Base-by-base conservation (phyloP, 140 eudicot species). In the Eryngium alpinum region DNA sequence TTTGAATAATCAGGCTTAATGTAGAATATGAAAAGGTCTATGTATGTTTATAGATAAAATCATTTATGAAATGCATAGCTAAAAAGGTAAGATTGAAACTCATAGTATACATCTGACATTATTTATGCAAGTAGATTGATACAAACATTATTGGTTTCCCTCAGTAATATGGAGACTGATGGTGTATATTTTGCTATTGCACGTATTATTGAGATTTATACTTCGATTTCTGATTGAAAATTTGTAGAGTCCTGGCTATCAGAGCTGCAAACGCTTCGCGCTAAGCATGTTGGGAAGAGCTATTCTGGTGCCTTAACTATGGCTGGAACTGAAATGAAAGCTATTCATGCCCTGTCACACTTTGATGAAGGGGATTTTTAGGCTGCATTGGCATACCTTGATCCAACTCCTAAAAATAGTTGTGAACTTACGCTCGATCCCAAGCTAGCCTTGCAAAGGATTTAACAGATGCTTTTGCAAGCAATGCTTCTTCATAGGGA, bases 381-480 rank as follows among this genome's bases (percentile, higher is more conserved):
- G 85, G 94, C 98, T 81, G 92, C 99, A 80, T 96, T 98, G 99
- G 94, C 94, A 19, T 91, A 90, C 86, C 99, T 96, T 78, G 99
- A 96, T 70, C 89, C 93, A 89, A 96, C 99, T 50, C 98, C 96
- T 33, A 96, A 96, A 88, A 93, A 97, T 86, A 96, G 97, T 87
- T 88, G 87, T 84, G 96, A 93, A 87, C 94, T 91, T 63, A 91
- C 98, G 10, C 88, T 93, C 53, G 99, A 96, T 87, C 98, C 99
- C 70, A 93, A 89, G 87, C 72, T 93, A 85, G 99, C 97, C 80
- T 82, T 96, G 86, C 98, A 90, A 80, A 87, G 99, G 85, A 96
- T 98, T 67, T 98, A 96, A 83, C 99, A 96, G 84, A 91, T 93
- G 99, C 96, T 96, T 84, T 90, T 96, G 89, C 99, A 96, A 86